Evolutionary conservation across 2,329 filamentous ascomycete genomes (phyloP), one percentile per base, ranked within the genome.

Genomic region (Dactylellina parvicollis): DNA sequence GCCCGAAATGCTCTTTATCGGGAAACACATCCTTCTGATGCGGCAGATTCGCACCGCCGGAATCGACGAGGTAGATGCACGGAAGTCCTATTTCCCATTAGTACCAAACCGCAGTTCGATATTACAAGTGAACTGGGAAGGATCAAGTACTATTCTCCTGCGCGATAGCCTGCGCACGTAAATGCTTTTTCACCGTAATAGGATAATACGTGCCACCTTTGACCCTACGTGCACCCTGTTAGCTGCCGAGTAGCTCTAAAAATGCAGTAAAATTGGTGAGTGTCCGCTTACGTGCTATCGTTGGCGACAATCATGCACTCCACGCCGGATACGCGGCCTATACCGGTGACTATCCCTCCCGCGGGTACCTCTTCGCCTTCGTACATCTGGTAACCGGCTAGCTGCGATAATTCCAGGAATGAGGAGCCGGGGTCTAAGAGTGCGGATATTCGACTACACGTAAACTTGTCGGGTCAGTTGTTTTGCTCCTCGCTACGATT

Each of bases 141-240:
- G n/a, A n/a, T n/a, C n/a, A n/a, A 85, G 79, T 80, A 89, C 87
- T 89, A 81, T 98, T 98, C 80, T 98, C 92, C 76, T 91, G 87
- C 0, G 94, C 94, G 75, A 98, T 90, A 26, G 90, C 89, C 81
- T 99, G 95, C 3, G 94, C 94, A 75, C 94, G 88, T 14, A 98
- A 84, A 81, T 98, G 95, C 84, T 99, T 99, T 84, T 97, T 97
- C 70, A 98, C 92, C 0, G 94, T 99, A 77, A 98, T 92, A 1
- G 94, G 94, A 79, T 94, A 98, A 82, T 99, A 99, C 1, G 94
- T 96, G 22, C 94, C 94, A 57, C 94, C 94, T 83, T 98, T 99
- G 79, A 98, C 94, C 16, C 76, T 78, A 36, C 46, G 20, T 38
- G 2, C 12, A 3, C 16, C 4, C 18, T 54, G 65, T 38, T 8